Conservation (phyloP, 345 rosid genomes). For the Eucalyptus victrix region DNA sequence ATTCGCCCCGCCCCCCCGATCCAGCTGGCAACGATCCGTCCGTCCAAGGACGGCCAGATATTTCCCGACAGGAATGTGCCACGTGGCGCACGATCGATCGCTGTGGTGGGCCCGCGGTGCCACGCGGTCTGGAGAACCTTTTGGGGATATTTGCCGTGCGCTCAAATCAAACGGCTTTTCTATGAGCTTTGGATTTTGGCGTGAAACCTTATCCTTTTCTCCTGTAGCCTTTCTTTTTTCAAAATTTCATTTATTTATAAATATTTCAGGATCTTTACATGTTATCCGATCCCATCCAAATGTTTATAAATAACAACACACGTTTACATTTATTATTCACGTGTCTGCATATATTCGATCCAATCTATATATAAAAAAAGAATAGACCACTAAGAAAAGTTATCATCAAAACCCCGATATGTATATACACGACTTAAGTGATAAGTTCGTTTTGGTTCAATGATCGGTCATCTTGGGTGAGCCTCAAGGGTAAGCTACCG, state of each 20-base stretch:
- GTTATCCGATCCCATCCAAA: background rate
- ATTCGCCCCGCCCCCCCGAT: background rate
- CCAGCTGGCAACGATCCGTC: background rate
- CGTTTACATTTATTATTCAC: background rate
- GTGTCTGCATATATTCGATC: rapidly evolving
- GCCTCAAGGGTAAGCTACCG: too few species aligned
- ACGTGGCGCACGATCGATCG: background rate
- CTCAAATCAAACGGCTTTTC: background rate
- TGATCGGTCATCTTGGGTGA: rapidly evolving
- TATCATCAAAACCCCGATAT: background rate
- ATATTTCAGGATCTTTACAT: background rate
- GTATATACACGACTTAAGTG: rapidly evolving
- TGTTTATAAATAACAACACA: background rate
- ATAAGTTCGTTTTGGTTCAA: too few species aligned
- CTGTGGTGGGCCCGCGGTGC: background rate
- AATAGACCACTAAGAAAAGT: rapidly evolving
- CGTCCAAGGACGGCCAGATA: background rate
- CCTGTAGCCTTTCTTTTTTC: background rate
- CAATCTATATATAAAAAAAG: too few species aligned
- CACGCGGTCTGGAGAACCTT: background rate
- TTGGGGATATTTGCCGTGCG: background rate
- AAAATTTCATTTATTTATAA: background rate
- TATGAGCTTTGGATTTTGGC: background rate
- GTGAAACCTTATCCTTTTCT: background rate
- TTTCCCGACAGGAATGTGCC: background rate